phyloP scores from a whole-genome alignment of 176 grass and related monocot genomes.

The Aegilops sharonensis region DNA sequence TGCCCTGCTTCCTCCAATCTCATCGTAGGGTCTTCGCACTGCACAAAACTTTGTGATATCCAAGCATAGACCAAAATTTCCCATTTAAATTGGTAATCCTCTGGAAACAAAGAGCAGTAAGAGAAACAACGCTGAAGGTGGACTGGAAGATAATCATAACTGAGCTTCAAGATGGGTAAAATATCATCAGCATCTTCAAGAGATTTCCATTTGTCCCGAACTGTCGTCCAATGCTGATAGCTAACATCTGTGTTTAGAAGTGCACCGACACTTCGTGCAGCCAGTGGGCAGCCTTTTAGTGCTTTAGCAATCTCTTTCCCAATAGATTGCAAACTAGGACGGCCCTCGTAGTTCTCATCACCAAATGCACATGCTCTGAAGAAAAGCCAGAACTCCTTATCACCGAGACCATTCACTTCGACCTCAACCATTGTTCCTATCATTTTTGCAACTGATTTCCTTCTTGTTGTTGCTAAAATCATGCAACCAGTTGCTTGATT shows the following conservation, averaged over 20 bases:
- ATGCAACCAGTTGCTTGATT: background rate
- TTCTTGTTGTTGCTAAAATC: constrained; percentile 38
- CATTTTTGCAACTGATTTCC: constrained; percentile 11
- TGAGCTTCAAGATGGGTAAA: constrained; percentile 21
- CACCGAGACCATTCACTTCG: constrained; percentile 14
- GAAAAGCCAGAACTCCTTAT: constrained; percentile 31
- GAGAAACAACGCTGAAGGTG: constrained; percentile 24
- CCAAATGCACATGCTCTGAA: constrained; percentile 50
- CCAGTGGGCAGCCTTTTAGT: constrained; percentile 23
- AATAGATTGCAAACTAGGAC: constrained; percentile 6
- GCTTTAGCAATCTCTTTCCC: constrained; percentile 7
- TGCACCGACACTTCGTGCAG: constrained; percentile 24
- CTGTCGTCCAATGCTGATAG: background rate
- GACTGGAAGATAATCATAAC: constrained; percentile 28
- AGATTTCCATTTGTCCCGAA: constrained; percentile 30
- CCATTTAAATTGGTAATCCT: background rate
- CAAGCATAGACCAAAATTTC: constrained; percentile 19
- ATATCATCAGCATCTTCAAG: constrained; percentile 3
- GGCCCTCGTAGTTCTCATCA: background rate
- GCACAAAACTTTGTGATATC: constrained; percentile 51
- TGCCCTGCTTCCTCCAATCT: constrained; percentile 39
- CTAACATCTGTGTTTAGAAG: background rate
- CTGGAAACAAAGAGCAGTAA: constrained; percentile 30
- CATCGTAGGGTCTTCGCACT: background rate
- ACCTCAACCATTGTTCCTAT: background rate